Evolutionary conservation across 768 basidiomycete species (phyloP).

Genomic region (Thelephora ganbajun): DNA sequence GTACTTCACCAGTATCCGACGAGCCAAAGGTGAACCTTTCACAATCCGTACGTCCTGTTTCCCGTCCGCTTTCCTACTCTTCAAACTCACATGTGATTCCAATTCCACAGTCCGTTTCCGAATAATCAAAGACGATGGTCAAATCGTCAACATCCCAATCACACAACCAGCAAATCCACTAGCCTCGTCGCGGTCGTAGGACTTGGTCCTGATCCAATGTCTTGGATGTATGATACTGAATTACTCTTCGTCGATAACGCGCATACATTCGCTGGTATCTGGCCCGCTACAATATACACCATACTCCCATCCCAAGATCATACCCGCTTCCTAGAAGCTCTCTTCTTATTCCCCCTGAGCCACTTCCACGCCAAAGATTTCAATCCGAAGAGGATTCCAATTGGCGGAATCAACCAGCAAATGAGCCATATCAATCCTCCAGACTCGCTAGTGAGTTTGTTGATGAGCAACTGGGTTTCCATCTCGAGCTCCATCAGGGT

Average conservation of each 20-base stretch:
- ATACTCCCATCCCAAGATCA: no score
- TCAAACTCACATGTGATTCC: constrained; percentile 5
- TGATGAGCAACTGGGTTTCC: constrained; percentile 33
- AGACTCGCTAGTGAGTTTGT: constrained; percentile 25
- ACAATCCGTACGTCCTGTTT: constrained; percentile 40
- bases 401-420: constrained; percentile 44
- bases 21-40: constrained; percentile 57
- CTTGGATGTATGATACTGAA: no score
- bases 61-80: background rate
- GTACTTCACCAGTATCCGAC: constrained; percentile 75
- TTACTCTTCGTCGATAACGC: no score
- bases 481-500: constrained; percentile 47
- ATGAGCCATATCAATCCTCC: constrained; percentile 48
- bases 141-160: constrained; percentile 7
- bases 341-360: constrained; percentile 8
- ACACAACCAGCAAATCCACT: background rate
- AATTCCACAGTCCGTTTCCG: constrained; percentile 11
- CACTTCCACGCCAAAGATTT: constrained; percentile 24
- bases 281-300: no score
- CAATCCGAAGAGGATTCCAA: constrained; percentile 33
- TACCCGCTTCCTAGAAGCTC: background rate
- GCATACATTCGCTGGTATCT: no score
- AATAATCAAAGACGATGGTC: constrained; percentile 13
- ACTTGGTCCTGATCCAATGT: background rate
- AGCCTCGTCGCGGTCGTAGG: background rate